Conservation (phyloP, 2,329 filamentous ascomycete genomes). For the Beauveria rudraprayagi region DNA sequence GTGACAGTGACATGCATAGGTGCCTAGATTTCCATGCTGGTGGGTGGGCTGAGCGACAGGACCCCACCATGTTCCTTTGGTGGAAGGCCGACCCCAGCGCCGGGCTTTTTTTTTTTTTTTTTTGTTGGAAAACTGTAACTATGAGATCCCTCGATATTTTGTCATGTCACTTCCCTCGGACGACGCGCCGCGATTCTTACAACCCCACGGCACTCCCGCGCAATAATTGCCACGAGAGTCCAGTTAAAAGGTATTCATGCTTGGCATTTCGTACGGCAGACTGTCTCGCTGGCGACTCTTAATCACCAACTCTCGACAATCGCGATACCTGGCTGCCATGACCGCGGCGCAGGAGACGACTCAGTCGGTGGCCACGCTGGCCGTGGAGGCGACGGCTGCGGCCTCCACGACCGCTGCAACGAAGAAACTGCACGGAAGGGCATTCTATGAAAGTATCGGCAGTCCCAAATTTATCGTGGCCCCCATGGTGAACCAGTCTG, state of each 20-base stretch:
- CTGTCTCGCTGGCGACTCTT: not conserved
- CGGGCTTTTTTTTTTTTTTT: not conserved
- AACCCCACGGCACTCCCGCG: not conserved
- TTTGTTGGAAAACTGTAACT: not conserved
- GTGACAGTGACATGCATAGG: not conserved
- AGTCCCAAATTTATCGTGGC: constrained; percentile 85
- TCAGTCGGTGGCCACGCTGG: not conserved
- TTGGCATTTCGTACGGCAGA: not conserved
- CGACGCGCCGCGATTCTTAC: not conserved
- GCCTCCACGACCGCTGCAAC: constrained; percentile 18
- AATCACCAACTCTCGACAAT: not conserved
- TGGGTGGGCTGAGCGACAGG: no score
- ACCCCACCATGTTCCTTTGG: not conserved
- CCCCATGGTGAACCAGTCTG: constrained; percentile 97
- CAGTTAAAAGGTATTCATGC: not conserved
- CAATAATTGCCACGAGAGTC: no score
- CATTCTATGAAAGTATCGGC: constrained; percentile 92
- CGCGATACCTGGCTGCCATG: constrained; percentile 24
- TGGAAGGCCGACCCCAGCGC: no score
- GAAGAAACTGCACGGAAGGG: constrained; percentile 68
- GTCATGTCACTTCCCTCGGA: not conserved
- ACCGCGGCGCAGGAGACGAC: constrained; percentile 11
- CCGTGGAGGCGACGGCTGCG: not conserved
- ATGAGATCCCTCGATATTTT: not conserved
- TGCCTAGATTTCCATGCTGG: no score